Percentiles rank a stretch among this genome's conserved stretches.
phyloP scores from a whole-genome alignment of 805 yeast genomes.

The Candida sonorensis region DNA sequence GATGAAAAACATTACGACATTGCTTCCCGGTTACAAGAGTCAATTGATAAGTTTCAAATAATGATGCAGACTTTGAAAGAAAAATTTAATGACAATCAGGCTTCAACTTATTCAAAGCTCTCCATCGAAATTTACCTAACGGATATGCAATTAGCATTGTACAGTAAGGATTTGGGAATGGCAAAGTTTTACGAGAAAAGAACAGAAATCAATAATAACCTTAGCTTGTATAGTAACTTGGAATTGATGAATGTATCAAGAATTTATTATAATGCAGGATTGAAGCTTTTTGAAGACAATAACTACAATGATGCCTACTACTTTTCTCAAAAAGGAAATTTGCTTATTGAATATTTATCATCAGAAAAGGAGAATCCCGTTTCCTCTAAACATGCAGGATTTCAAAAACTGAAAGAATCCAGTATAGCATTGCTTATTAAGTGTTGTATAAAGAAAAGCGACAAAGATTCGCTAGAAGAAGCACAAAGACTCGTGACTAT shows the following conservation, averaged over 20 bases:
- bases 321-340: conserved; percentile 10
- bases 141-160: conserved; percentile 26
- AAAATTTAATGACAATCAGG: not conserved
- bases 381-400: conserved; percentile 7
- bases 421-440: conserved; percentile 22
- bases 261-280: conserved; percentile 26
- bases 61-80: conserved; percentile 13
- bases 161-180: conserved; percentile 27
- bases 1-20: conserved; percentile 18
- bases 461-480: conserved; percentile 5
- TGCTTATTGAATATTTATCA: conserved; percentile 12
- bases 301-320: conserved; percentile 6
- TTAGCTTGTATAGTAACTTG: conserved; percentile 8
- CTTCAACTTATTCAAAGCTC: not conserved
- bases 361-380: not conserved
- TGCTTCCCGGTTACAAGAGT: conserved; percentile 22
- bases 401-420: conserved; percentile 15
- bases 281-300: conserved; percentile 5
- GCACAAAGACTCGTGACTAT: conserved; percentile 17
- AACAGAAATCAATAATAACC: conserved; percentile 16
- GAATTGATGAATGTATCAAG: conserved; percentile 26
- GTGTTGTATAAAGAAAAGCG: conserved; percentile 21
- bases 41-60: conserved; percentile 20
- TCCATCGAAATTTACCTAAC: conserved; percentile 23
- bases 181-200: conserved; percentile 30